These are phyloP conservation scores for Physaria fendleri DNA, from an alignment of 345 rosid species.

Conservation along the genomic window DNA sequence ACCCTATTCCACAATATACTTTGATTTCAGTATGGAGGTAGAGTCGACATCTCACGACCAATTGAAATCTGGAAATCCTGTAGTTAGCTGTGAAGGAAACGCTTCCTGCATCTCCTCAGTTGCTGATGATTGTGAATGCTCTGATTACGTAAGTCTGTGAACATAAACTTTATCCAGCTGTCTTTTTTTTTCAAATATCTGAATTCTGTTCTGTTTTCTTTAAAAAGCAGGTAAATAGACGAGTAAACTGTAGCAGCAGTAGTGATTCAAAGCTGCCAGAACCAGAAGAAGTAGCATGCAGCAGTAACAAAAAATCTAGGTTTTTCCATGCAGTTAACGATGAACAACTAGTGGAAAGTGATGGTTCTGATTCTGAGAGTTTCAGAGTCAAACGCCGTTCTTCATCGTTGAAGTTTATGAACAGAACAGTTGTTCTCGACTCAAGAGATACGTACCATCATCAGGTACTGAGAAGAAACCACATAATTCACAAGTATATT, in stretches of 20 bases:
- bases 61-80: slow-evolving; percentile 17
- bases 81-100: slow-evolving; percentile 30
- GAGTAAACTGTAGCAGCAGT: slow-evolving; percentile 38
- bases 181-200: background rate
- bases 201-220: slow-evolving; percentile 1
- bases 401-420: slow-evolving; percentile 51
- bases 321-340: slow-evolving; percentile 41
- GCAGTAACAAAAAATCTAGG: slow-evolving; percentile 25
- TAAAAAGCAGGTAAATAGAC: slow-evolving; percentile 39
- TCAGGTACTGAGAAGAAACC: slow-evolving; percentile 44
- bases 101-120: slow-evolving; percentile 44
- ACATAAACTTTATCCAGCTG: background rate
- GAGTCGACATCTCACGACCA: slow-evolving; percentile 1
- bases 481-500: too few relatives aligned
- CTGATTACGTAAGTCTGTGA: slow-evolving; percentile 58
- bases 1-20: slow-evolving; percentile 61
- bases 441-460: slow-evolving; percentile 38
- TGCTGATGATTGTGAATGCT: slow-evolving; percentile 37
- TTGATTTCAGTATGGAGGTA: slow-evolving; percentile 24
- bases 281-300: slow-evolving; percentile 36
- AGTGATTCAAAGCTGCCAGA: slow-evolving; percentile 31
- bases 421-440: slow-evolving; percentile 41
- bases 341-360: slow-evolving; percentile 43
- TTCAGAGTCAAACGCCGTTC: slow-evolving; percentile 96
- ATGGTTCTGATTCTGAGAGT: slow-evolving; percentile 77